A percentile compares a stretch with the other conserved stretches of the same genome.
Conservation (phyloP, 2,329 filamentous ascomycete genomes). For the Dactylellina sp. region DNA sequence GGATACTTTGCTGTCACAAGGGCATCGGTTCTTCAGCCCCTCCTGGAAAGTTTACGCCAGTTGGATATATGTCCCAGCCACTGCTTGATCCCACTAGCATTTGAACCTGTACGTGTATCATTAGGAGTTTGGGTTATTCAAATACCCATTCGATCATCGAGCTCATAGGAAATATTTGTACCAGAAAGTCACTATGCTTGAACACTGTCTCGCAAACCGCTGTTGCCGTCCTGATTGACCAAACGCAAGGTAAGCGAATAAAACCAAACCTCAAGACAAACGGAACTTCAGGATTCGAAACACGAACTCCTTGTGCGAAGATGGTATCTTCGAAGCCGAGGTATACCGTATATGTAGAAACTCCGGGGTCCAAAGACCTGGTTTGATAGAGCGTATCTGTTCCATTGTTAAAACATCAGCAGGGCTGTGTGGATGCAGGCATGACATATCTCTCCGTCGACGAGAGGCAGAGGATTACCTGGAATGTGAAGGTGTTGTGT, state of each 20-base stretch:
- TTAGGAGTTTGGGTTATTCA: slow-evolving; percentile 8
- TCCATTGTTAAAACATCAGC: slow-evolving; percentile 9
- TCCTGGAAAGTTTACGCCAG: background rate
- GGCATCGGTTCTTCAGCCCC: background rate
- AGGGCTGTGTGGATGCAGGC: background rate
- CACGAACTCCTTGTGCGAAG: slow-evolving; percentile 12
- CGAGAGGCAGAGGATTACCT: background rate
- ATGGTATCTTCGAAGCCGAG: background rate
- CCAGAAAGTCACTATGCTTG: slow-evolving; percentile 8
- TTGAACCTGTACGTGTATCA: slow-evolving; percentile 24
- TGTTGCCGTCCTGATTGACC: background rate
- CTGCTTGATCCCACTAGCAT: background rate
- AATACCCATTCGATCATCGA: background rate
- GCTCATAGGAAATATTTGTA: background rate
- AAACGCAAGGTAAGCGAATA: slow-evolving; percentile 1
- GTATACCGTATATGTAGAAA: slow-evolving; percentile 8
- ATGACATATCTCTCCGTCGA: slow-evolving; percentile 6
- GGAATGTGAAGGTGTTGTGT: background rate
- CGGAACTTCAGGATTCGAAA: slow-evolving; percentile 27
- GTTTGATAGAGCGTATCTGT: background rate
- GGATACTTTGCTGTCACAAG: background rate
- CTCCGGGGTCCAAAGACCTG: background rate
- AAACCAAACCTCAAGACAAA: slow-evolving; percentile 15
- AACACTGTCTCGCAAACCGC: background rate
- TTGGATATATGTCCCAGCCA: background rate